Base-by-base conservation (phyloP, 805 yeast genomes). In the Yamadazyma nakazawae region DNA sequence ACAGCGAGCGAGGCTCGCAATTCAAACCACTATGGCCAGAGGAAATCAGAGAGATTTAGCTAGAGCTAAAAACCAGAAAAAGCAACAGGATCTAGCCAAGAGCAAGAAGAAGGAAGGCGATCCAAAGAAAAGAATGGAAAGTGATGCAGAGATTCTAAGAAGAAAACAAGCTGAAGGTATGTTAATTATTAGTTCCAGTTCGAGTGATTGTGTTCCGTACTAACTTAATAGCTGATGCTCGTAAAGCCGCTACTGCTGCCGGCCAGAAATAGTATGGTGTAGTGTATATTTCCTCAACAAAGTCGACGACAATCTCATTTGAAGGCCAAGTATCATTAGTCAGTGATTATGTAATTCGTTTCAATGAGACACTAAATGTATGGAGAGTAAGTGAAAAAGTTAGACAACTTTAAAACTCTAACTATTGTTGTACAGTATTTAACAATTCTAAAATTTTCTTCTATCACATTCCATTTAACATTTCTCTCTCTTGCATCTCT, bases 31-130 rank as follows among this genome's bases (percentile, higher is more conserved):
- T 44, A 91, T 92, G 97, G 84, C 96, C 44, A 80, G 99, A 74
- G 99, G 99, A 28, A 94, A 92, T 67, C 98, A 94, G 70, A 80
- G 99, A 66, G 99, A 92, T 35, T 78, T 87, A 57, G 97, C 97
- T 28, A 80, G 99, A 63, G 88, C 83, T 50, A 92, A 88, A 71
- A 88, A 88, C 68, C 64, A 72, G 64, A 94, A 92, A 74, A 92
- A 92, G 67, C 84, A 79, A 59, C 83, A 81, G 52, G 84, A 80
- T 38, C 71, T 68, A 28, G 75, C 78, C 50, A 85, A 85, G 70
- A 56, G 49, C 18, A 57, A 52, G 53, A 87, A 88, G 71, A 81
- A 80, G 59, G 76, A 72, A 7, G 98, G 97, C 24, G 96, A 89
- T 62, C 92, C 96, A 34, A 76, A 76, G 54, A 87, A 88, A 63